These are phyloP conservation scores for Agaricales sp. DNA, from an alignment of 1,284 basidiomycete species.

Conservation along the genomic window DNA sequence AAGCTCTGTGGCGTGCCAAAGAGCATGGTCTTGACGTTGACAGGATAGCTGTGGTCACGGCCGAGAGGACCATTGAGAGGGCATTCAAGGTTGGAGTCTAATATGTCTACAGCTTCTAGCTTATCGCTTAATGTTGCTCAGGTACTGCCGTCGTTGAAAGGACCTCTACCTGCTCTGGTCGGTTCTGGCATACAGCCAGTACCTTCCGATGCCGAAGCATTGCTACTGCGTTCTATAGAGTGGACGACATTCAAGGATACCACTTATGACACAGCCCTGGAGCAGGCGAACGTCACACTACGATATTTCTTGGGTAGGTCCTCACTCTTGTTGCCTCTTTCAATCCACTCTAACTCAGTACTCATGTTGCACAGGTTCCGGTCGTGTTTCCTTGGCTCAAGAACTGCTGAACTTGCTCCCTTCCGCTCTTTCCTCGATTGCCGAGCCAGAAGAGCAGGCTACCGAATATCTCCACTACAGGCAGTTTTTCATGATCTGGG, in stretches of 20 bases:
- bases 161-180: constrained; percentile 53
- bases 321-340: background rate
- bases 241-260: constrained; percentile 81
- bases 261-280: constrained; percentile 71
- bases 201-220: constrained; percentile 46
- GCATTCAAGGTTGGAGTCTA: constrained; percentile 50
- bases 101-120: constrained; percentile 4
- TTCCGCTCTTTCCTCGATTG: constrained; percentile 44
- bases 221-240: constrained; percentile 82
- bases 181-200: constrained; percentile 31
- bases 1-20: constrained; percentile 67
- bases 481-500: constrained; percentile 67
- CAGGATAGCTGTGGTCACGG: constrained; percentile 74
- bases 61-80: constrained; percentile 69
- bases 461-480: constrained; percentile 66
- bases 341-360: background rate
- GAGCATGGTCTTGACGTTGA: constrained; percentile 81
- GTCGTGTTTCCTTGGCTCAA: constrained; percentile 64
- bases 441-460: constrained; percentile 49
- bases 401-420: constrained; percentile 60
- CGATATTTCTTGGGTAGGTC: constrained; percentile 78
- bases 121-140: constrained; percentile 15
- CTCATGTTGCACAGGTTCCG: constrained; percentile 40
- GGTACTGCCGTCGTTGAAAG: constrained; percentile 43
- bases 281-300: constrained; percentile 77